A percentile compares a stretch with the other conserved stretches of the same genome.
Conservation (phyloP, 108 stramenopile species). For the Stephanodiscus triporus region DNA sequence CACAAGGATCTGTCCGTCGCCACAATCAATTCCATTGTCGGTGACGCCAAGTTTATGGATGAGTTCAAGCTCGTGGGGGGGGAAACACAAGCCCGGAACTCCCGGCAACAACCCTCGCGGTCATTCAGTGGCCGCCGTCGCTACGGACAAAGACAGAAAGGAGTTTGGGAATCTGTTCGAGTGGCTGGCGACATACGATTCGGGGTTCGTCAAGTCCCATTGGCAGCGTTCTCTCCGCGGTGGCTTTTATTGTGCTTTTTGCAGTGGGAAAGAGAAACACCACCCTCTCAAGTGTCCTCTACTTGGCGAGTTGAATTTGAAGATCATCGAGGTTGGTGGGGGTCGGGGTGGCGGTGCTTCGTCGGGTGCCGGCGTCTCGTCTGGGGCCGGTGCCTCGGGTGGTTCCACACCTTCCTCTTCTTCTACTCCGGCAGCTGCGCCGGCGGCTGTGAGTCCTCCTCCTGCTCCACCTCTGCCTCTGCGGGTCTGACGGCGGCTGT, state of each 20-base stretch:
- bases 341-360: neutral
- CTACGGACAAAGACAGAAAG: neutral
- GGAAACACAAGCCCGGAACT: too few relatives aligned
- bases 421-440: neutral
- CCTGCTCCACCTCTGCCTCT: neutral
- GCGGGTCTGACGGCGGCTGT: neutral
- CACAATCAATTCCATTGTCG: neutral
- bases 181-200: neutral
- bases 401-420: neutral
- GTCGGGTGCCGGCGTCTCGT: neutral
- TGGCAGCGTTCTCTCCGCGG: neutral
- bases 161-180: neutral
- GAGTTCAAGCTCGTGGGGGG: neutral
- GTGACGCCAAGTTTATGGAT: neutral
- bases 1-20: neutral
- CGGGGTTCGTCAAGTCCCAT: neutral
- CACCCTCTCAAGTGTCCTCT: neutral
- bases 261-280: neutral
- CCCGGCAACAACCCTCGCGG: neutral
- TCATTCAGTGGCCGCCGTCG: too few relatives aligned
- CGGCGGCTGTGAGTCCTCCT: neutral
- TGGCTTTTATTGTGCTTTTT: neutral
- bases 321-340: neutral
- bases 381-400: neutral
- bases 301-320: neutral